Evolutionary conservation across 768 basidiomycete species (phyloP), one percentile per base, ranked within the genome.

Genomic region (Mycena rosella): DNA sequence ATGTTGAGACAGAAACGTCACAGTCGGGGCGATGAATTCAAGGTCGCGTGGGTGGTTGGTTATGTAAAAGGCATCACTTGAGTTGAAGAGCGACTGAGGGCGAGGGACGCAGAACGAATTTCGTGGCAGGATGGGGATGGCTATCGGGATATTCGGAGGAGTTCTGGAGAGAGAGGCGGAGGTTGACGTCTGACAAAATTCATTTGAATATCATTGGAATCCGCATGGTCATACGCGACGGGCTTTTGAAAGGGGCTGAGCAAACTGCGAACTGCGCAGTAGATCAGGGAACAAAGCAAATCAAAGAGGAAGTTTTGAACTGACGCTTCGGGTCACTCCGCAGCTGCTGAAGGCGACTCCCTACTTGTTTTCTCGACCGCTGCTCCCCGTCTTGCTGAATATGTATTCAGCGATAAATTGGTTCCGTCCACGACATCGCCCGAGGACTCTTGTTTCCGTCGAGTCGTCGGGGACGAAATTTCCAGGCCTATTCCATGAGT

Each of bases 391-490:
- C 34, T 74, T 75, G 9, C 71, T 76, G 75, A 78, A 80, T 73
- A 86, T 85, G 75, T 86, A 83, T 61, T 86, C 82, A 63, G 85
- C 83, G 68, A 86, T 83, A 76, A 86, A 86, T 55, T 81, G 81
- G 78, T 86, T 86, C 63, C 85, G 83, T 76, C 82, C 83, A 26
- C 84, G 85, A 69, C 81, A 85, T 58, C 85, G 80, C 24, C 82
- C 83, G 5, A 86, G 78, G n/a, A 81, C 78, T 64, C 82, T 77
- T 60, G 84, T 82, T 65, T 86, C 83, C 74, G 82, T 80, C 67
- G 81, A 82, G 65, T 84, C 82, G 55, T 80, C 80, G 54, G 84
- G 85, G 52, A 78, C 75, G 70, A 85, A 86, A 78, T 82, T 72
- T 77, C 80, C 74, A 77, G 82, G 30, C 81, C 84, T 85, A 53